Evolutionary conservation across 2,329 filamentous ascomycete species (phyloP).

Genomic region (Aspergillus phoenicis): DNA sequence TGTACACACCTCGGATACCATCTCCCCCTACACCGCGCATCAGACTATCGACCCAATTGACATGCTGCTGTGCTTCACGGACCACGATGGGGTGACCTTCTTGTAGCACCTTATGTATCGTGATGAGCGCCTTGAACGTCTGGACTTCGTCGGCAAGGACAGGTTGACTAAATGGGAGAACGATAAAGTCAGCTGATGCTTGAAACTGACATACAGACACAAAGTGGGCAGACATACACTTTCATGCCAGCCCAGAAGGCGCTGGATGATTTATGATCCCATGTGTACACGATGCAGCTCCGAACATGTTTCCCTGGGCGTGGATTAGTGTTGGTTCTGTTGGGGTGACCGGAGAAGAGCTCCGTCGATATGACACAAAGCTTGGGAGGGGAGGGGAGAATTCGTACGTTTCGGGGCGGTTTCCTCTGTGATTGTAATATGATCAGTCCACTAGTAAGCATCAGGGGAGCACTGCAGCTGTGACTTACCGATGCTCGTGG

Average conservation of each 20-base stretch:
- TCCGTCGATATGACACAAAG: neutral
- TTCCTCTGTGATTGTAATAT: constrained; percentile 52
- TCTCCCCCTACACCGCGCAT: constrained; percentile 81
- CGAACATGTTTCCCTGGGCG: constrained; percentile 83
- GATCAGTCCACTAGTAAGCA: constrained; percentile 21
- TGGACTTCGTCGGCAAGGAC: constrained; percentile 97
- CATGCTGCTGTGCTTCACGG: constrained; percentile 84
- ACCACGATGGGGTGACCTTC: constrained; percentile 89
- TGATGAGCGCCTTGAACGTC: constrained; percentile 98
- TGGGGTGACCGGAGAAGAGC: neutral
- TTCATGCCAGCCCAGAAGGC: constrained; percentile 99
- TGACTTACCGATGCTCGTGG: constrained; percentile 61
- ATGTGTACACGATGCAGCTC: constrained; percentile 96
- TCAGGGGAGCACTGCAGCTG: neutral
- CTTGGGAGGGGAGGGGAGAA: constrained; percentile 5
- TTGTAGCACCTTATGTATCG: constrained; percentile 94
- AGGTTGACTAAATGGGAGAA: constrained; percentile 69
- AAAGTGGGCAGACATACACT: constrained; percentile 67
- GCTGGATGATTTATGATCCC: constrained; percentile 94
- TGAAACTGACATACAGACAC: neutral
- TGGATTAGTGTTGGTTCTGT: neutral
- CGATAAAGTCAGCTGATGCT: constrained; percentile 6
- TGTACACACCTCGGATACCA: constrained; percentile 70
- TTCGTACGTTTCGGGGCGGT: constrained; percentile 66
- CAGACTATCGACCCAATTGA: constrained; percentile 89